Evolutionary conservation across 108 stramenopile genomes (phyloP), one percentile per base, ranked within the genome.

Genomic region (Craspedostauros australis): DNA sequence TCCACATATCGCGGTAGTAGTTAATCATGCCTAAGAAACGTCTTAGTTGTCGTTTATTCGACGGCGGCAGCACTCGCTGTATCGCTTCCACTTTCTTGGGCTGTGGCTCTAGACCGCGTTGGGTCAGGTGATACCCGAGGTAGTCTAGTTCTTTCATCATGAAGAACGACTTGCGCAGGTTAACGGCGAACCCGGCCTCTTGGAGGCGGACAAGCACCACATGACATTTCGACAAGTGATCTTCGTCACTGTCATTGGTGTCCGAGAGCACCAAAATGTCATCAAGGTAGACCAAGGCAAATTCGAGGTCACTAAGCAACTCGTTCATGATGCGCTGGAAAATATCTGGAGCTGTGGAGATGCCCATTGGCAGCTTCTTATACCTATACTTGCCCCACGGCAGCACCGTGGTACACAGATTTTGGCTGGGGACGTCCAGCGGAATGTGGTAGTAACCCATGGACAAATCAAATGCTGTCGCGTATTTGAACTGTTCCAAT

Each of bases 1-100:
- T 27, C 68, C 68, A 78, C 47, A 78, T 59, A 42, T 76, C 79
- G 22, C 54, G 58, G 55, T 80, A 76, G 34, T 73, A 76, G 5
- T 73, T 73, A 5, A 73, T 41, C 43, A 62, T 54, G 0, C 68
- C 77, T 12, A 70, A 28, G 21, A 78, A 73, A 2, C 34, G 40
- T 8, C 47, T 3, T 1, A 76, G 23, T 40, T 70, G 64, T 50
- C 50, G 46, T 2, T 49, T 42, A 2, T 41, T 52, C 18, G 30
- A 60, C 0, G 68, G 74, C 28, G 46, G 39, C 5, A 27, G 1
- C 15, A 75, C 18, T 11, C 46, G 39, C 6, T 51, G 38, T n/a
- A 78, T 72, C 15, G 77, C 72, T 36, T 73, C 52, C 4, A 76
- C 61, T 49, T 66, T 66, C 5, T 67, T 57, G n/a, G 32, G 26